Base-by-base conservation (phyloP, 208 protist species). In the Tetramitus jugosus region DNA sequence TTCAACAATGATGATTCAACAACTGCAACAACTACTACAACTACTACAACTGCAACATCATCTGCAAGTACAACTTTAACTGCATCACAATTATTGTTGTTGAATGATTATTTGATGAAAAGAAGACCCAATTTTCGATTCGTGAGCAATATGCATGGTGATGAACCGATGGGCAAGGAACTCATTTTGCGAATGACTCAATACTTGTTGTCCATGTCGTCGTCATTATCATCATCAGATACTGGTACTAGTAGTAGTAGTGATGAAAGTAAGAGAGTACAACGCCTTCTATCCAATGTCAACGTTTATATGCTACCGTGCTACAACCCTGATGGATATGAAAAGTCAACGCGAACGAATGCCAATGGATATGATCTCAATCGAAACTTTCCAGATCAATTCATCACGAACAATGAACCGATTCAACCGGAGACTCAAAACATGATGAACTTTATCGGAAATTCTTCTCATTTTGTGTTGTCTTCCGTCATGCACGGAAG, bases 321-420 rank as follows among this genome's bases (percentile, higher is more conserved):
- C 0, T 37, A 53, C 26, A 72, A 72, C 37, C 65, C 65, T 53
- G 65, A 72, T 53, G 65, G 65, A 53, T 77, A 43, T 60, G 74
- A 52, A 68, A 23, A 14, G 0, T 13, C 7, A 14, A 4, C 23
- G 37, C 10, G 74, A 60, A 17, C 45, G 8, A 77, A 77, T 68
- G 74, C 46, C 0, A 77, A 77, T 52, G 40, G 46, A 61, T 2
- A 42, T 40, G 74, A 77, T 60, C 37, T 77, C 8, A 77, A 77
- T 37, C 10, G 74, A 77, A 29, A 77, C 52, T 77, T 77, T 13
- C 74, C 39, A 68, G 61, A 77, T 31, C 74, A 45, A 52, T 72
- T 29, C 3, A 31, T 53, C 1, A 1, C n/a, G 7, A 42, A 10
- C 2, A 31, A 37, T n/a, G 33, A 13, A 2, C 31, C 20, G 10